Evolutionary conservation across 768 basidiomycete genomes (phyloP), one percentile per base, ranked within the genome.

Genomic region (Psilocybe sp.): DNA sequence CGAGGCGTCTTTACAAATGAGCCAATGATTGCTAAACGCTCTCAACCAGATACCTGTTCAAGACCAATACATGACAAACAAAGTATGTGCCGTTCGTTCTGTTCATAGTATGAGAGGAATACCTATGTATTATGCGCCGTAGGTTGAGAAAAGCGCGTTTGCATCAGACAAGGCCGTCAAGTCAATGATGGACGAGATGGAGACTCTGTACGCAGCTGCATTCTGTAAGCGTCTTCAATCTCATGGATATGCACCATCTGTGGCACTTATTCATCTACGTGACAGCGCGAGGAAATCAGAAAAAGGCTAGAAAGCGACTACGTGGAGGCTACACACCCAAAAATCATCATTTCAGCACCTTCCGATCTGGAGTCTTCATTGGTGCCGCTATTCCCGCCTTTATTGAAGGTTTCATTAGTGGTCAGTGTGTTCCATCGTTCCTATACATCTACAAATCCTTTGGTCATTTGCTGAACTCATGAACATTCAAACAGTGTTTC

Each of bases 51-150:
- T 89, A 32, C 75, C 79, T 11, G 84, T 82, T 16, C 82, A 89
- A 62, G 75, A 84, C 19, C 76, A 85, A 36, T 98, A 95, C 63
- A 93, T 88, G 75, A 70, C 75, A 34, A 90, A 94, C 62, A 87
- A 84, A 69, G 90, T 88, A 60, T 2, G 57, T 20, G 10, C 36
- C 34, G 10, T 3, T 20, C 34, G 32, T 32, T 13, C 32, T n/a
- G 37, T 9, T 28, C 28, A 28, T 36, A 10, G 9, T 37, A 18
- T 12, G n/a, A 37, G 16, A 20, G 13, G 10, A 23, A 36, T 8
- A 14, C 51, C 36, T 54, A 12, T 23, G 39, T n/a, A 19, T 16
- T 28, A 15, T 28, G 41, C 16, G 16, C 31, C 16, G 3, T 37
- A 89, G 85, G 77, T 92, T 16, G 83, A 88, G 16, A 75, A 77